Evolutionary conservation across 345 rosid genomes (phyloP).

Genomic region (Stellera chamaejasme): DNA sequence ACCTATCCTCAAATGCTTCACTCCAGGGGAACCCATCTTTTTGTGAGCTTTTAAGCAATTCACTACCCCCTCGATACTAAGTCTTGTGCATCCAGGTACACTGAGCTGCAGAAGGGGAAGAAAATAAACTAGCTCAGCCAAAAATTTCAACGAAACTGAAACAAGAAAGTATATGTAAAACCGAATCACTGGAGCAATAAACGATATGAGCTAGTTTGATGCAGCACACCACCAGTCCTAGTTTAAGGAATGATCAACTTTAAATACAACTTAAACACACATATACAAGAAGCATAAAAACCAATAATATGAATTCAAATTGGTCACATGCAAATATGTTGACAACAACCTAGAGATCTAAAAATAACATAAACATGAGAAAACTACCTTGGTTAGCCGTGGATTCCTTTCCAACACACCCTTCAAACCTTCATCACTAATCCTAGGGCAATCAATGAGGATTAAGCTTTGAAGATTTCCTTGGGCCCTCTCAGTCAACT

Average conservation of each 20-base stretch:
- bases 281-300: neutral
- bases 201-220: neutral
- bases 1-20: constrained; percentile 74
- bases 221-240: neutral
- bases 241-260: neutral
- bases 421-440: constrained; percentile 65
- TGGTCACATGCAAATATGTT: neutral
- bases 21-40: constrained; percentile 31
- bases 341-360: neutral
- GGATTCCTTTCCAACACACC: constrained; percentile 55
- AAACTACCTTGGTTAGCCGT: constrained; percentile 55
- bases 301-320: neutral
- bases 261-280: neutral
- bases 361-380: constrained; percentile 4
- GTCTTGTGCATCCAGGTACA: constrained; percentile 84
- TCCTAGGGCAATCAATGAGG: constrained; percentile 66
- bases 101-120: constrained; percentile 44
- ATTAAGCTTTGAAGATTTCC: constrained; percentile 74
- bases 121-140: neutral
- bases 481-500: constrained; percentile 60
- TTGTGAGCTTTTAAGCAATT: constrained; percentile 52
- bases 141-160: too few relatives aligned
- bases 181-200: neutral
- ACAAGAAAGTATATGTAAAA: neutral
- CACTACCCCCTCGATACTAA: constrained; percentile 60